Percentiles rank a stretch among this genome's conserved stretches.
phyloP scores from a whole-genome alignment of 768 basidiomycete species.

The Phaeotremella fagi region DNA sequence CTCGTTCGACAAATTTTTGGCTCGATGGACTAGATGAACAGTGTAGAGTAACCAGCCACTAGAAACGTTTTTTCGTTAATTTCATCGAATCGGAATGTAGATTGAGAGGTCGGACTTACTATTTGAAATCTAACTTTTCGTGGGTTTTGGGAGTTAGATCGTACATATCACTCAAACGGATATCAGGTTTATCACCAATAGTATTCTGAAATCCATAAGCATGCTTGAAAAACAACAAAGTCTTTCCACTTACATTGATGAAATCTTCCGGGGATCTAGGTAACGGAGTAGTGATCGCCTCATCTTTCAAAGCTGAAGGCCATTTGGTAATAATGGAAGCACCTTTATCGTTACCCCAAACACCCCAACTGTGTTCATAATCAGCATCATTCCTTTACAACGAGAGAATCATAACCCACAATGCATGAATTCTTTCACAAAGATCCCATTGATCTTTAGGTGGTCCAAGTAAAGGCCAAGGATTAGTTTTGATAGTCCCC shows the following conservation, averaged over 20 bases:
- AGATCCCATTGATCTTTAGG: slow-evolving; percentile 23
- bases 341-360: slow-evolving; percentile 27
- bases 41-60: neutral
- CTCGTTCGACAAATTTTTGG: slow-evolving; percentile 2
- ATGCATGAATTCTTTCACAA: slow-evolving; percentile 28
- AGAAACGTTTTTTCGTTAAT: neutral
- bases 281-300: slow-evolving; percentile 20
- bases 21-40: slow-evolving; percentile 8
- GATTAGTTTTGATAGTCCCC: neutral
- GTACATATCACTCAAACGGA: slow-evolving; percentile 20
- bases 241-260: slow-evolving; percentile 7
- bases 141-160: slow-evolving; percentile 6
- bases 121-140: neutral
- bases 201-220: neutral
- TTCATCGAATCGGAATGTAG: no score
- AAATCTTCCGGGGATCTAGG: slow-evolving; percentile 18
- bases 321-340: slow-evolving; percentile 10
- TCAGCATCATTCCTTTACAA: neutral
- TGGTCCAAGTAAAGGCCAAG: slow-evolving; percentile 14
- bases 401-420: slow-evolving; percentile 15
- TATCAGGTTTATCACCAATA: slow-evolving; percentile 9
- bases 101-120: neutral
- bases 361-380: slow-evolving; percentile 14
- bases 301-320: slow-evolving; percentile 16
- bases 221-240: neutral